Evolutionary conservation across 1,139 yeast species (phyloP).

Genomic region (Pneumocystis jirovecii): DNA sequence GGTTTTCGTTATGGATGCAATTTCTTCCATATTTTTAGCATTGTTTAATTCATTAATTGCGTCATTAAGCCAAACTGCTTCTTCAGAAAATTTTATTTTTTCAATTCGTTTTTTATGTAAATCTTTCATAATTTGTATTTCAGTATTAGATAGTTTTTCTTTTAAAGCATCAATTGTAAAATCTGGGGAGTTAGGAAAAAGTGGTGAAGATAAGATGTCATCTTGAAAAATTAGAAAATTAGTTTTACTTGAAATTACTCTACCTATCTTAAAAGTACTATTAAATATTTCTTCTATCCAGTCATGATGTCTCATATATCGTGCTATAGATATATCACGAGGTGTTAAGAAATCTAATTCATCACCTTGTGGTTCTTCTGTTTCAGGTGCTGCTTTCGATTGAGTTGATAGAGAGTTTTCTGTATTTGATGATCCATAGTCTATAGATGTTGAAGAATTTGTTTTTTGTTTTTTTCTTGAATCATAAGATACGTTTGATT

Average conservation of each 20-base stretch:
- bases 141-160: conserved; percentile 8
- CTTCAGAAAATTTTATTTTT: not conserved
- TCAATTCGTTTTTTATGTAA: not conserved
- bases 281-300: conserved; percentile 29
- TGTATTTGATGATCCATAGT: not conserved
- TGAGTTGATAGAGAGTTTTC: not conserved
- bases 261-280: conserved; percentile 11
- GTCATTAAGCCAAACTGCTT: not conserved
- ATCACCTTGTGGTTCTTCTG: conserved; percentile 20
- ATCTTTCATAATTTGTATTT: not conserved
- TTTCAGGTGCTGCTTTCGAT: not conserved
- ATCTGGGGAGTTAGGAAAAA: conserved; percentile 16
- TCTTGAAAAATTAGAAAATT: not conserved
- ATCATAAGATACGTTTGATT: not conserved
- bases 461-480: not conserved
- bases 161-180: conserved; percentile 15
- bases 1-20: not conserved
- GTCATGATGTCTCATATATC: conserved; percentile 31
- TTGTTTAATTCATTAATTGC: not conserved
- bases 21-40: conserved; percentile 1
- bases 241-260: not conserved
- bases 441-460: not conserved
- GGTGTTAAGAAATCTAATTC: conserved; percentile 29
- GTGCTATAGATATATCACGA: conserved; percentile 29
- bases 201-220: conserved; percentile 18